Conservation (phyloP, 1,284 basidiomycete genomes). For the Ceraceosorus guamensis region DNA sequence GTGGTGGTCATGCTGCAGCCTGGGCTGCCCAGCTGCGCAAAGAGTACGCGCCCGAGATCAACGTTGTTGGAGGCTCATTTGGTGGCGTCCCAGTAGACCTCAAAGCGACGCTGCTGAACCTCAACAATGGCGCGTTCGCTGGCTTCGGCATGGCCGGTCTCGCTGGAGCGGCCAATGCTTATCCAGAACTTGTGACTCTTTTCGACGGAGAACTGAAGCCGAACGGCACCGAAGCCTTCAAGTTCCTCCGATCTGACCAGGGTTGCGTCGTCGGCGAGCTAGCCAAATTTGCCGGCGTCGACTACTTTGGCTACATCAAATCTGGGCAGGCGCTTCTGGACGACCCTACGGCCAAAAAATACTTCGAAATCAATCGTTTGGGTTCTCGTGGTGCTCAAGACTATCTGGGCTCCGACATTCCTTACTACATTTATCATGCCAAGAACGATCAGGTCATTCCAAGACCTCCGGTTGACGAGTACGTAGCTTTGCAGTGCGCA, state of each 20-base stretch:
- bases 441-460: no score
- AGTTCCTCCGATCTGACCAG: neutral
- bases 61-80: slow-evolving; percentile 13
- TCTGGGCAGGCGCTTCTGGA: neutral
- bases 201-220: neutral
- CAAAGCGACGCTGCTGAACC: slow-evolving; percentile 15
- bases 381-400: neutral
- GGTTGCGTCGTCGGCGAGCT: neutral
- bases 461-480: no score
- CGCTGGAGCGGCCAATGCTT: slow-evolving; percentile 17
- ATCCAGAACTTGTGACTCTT: slow-evolving; percentile 17
- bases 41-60: slow-evolving; percentile 13
- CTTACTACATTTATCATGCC: no score
- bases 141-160: slow-evolving; percentile 34
- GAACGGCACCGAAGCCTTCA: neutral
- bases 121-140: slow-evolving; percentile 24
- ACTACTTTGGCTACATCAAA: neutral
- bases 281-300: neutral
- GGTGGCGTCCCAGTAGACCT: slow-evolving; percentile 37
- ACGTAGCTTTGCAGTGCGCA: no score
- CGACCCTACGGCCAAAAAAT: neutral
- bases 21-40: slow-evolving; percentile 9
- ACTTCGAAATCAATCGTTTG: neutral
- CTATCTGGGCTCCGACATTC: no score
- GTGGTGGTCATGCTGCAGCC: slow-evolving; percentile 13